Evolutionary conservation across 106 monocot genomes (phyloP).

Genomic region (Allium sativum): DNA sequence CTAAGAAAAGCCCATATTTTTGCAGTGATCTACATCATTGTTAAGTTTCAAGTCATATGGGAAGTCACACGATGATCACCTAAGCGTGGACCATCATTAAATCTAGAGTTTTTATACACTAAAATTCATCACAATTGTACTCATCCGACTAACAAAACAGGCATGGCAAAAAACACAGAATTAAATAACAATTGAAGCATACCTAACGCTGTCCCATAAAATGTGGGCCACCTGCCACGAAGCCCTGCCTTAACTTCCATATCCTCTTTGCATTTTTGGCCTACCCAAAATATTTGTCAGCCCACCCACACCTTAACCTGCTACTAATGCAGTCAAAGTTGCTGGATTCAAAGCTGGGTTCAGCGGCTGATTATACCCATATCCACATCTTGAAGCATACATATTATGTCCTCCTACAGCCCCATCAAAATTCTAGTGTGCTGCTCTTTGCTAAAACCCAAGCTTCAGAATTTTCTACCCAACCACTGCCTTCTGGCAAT

Average conservation of each 20-base stretch:
- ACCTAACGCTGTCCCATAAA: conserved; percentile 48
- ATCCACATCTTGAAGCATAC: conserved; percentile 28
- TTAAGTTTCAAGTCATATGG: no score
- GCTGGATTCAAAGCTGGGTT: conserved; percentile 60
- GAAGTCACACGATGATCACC: not conserved
- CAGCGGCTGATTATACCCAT: conserved; percentile 25
- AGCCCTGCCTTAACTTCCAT: conserved; percentile 29
- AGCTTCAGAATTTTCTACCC: conserved; percentile 50
- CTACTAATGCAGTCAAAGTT: conserved; percentile 34
- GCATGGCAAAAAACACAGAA: not conserved
- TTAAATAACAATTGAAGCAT: not conserved
- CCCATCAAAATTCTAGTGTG: not conserved
- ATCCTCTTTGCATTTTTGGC: conserved; percentile 12
- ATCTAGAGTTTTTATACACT: not conserved
- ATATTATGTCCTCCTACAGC: conserved; percentile 43
- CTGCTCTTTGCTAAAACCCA: not conserved
- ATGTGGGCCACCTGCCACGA: conserved; percentile 31
- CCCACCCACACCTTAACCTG: not conserved
- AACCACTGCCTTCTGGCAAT: conserved; percentile 85
- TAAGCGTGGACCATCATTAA: not conserved
- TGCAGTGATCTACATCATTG: no score
- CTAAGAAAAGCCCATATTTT: no score
- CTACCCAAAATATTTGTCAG: conserved; percentile 23
- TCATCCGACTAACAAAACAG: not conserved
- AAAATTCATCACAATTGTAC: not conserved